These are phyloP conservation scores for Cercospora berteroae DNA, from an alignment of 2,329 filamentous ascomycete species.

Conservation along the genomic window DNA sequence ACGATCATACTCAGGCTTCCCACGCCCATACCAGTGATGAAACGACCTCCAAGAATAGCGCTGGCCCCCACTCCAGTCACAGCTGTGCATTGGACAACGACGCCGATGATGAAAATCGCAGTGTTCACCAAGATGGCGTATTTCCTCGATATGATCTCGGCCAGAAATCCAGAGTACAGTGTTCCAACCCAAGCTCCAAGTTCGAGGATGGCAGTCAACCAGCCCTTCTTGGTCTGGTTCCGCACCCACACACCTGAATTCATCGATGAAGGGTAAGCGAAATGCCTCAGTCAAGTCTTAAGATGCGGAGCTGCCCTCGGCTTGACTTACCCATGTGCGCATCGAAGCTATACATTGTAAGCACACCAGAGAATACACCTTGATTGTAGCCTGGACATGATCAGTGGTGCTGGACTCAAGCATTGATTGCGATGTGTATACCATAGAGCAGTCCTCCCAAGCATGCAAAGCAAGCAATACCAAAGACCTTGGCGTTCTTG, in stretches of 20 bases:
- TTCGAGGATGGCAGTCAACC: slow-evolving; percentile 64
- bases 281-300: background rate
- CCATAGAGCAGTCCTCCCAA: slow-evolving; percentile 60
- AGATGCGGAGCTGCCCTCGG: background rate
- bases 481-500: slow-evolving; percentile 54
- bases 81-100: slow-evolving; percentile 65
- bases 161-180: slow-evolving; percentile 67
- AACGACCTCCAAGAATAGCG: slow-evolving; percentile 67
- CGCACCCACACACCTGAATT: slow-evolving; percentile 30
- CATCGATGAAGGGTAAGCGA: background rate
- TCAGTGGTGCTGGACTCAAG: background rate
- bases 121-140: slow-evolving; percentile 66
- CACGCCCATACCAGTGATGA: slow-evolving; percentile 67
- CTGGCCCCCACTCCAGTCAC: slow-evolving; percentile 53
- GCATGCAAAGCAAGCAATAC: slow-evolving; percentile 55
- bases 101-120: slow-evolving; percentile 66
- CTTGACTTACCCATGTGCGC: slow-evolving; percentile 41
- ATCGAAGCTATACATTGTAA: slow-evolving; percentile 51
- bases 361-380: slow-evolving; percentile 71
- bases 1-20: slow-evolving; percentile 65
- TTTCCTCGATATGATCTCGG: slow-evolving; percentile 63
- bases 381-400: slow-evolving; percentile 64
- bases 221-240: slow-evolving; percentile 45
- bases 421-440: background rate
- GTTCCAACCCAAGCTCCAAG: slow-evolving; percentile 76